Conservation (phyloP, 768 basidiomycete species). For the Suillus spraguei region DNA sequence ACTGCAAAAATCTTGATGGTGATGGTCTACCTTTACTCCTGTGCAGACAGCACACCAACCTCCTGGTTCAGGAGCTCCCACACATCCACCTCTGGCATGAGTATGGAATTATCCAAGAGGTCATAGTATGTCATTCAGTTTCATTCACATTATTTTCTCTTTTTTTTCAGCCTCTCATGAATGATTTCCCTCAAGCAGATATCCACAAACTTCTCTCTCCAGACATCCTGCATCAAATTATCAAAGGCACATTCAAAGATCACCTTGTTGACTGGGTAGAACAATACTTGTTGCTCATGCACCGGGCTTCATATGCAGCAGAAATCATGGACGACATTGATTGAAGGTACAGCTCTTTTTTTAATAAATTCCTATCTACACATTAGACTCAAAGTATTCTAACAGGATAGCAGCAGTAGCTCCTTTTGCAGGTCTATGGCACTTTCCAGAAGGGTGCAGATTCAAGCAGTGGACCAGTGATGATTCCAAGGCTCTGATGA, state of each 20-base stretch:
- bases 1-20: slow-evolving; percentile 27
- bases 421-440: slow-evolving; percentile 15
- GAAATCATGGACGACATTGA: slow-evolving; percentile 5
- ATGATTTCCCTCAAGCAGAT: background rate
- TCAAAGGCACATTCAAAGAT: slow-evolving; percentile 9
- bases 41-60: slow-evolving; percentile 24
- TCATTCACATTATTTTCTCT: background rate
- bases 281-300: slow-evolving; percentile 6
- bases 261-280: slow-evolving; percentile 18
- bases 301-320: background rate
- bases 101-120: slow-evolving; percentile 35
- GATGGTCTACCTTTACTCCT: slow-evolving; percentile 16
- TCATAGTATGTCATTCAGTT: slow-evolving; percentile 29
- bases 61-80: slow-evolving; percentile 22
- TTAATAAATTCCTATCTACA: too few species aligned
- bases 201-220: background rate
- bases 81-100: slow-evolving; percentile 31
- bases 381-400: too few species aligned
- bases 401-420: slow-evolving; percentile 30
- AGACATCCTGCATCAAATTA: slow-evolving; percentile 13
- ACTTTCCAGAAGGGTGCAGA: slow-evolving; percentile 20
- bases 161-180: background rate
- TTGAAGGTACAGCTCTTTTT: background rate
- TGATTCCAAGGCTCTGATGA: slow-evolving; percentile 28
- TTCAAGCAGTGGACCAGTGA: slow-evolving; percentile 25